Conservation (phyloP, 2,329 filamentous ascomycete genomes). For the Ceratocystis diversiconidia region DNA sequence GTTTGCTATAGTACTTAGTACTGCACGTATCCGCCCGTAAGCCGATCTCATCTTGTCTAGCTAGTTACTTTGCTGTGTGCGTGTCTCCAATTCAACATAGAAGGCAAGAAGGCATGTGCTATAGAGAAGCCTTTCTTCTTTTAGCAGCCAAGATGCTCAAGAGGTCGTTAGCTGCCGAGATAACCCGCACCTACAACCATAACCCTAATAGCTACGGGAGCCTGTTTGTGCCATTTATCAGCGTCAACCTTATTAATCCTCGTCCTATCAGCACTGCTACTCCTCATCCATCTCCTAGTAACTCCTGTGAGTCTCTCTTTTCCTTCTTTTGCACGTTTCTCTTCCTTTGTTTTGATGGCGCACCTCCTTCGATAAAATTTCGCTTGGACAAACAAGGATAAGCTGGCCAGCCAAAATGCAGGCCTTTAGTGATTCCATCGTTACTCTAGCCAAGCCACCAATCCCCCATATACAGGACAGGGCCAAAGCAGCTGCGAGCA, state of each 20-base stretch:
- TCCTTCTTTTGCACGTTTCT: background rate
- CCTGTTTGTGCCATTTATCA: background rate
- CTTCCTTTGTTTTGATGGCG: background rate
- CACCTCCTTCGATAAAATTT: constrained; percentile 9
- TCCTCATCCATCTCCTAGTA: no score
- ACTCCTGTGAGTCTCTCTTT: background rate
- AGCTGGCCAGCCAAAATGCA: background rate
- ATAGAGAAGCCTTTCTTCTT: background rate
- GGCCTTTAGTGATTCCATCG: background rate
- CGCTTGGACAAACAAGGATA: constrained; percentile 8
- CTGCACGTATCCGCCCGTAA: background rate
- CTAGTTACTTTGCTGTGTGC: background rate
- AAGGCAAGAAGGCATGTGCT: background rate
- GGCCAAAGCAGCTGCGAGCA: background rate
- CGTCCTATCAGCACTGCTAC: background rate
- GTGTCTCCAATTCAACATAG: background rate
- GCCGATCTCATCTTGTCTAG: background rate
- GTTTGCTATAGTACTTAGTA: background rate
- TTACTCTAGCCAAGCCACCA: background rate
- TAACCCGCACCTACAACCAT: background rate
- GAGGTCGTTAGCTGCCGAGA: background rate
- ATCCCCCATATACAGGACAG: background rate
- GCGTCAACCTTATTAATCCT: constrained; percentile 4
- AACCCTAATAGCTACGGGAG: background rate
- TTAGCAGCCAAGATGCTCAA: background rate